Percentiles rank a stretch among this genome's conserved stretches.
These are phyloP conservation scores for Ophiognomonia clavigignenti-juglandacearum DNA, from an alignment of 2,329 filamentous ascomycete species.

Conservation along the genomic window DNA sequence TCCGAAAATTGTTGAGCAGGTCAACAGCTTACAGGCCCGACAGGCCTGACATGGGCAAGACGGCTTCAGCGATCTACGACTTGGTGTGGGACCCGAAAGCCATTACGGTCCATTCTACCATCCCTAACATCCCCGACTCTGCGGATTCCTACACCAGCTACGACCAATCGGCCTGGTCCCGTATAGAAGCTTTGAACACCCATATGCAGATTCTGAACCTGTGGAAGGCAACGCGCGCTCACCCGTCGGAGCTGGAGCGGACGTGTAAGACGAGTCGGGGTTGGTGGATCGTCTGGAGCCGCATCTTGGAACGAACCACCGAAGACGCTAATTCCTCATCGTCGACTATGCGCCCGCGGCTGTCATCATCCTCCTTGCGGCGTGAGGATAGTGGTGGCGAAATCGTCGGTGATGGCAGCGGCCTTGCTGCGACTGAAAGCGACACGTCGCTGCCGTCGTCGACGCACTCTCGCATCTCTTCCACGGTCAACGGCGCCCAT, in stretches of 20 bases:
- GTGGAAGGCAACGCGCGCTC: conserved; percentile 40
- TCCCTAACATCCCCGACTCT: conserved; percentile 60
- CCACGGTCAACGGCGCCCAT: conserved; percentile 1
- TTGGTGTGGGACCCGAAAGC: conserved; percentile 56
- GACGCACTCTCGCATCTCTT: conserved; percentile 4
- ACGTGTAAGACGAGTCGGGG: conserved; percentile 63
- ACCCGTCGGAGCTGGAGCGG: conserved; percentile 47
- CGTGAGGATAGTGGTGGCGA: background rate
- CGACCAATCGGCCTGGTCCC: conserved; percentile 43
- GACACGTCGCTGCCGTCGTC: conserved; percentile 6
- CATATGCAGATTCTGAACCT: conserved; percentile 60
- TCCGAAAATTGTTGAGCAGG: conserved; percentile 50
- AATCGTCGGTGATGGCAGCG: background rate
- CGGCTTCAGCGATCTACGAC: conserved; percentile 49
- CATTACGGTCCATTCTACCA: conserved; percentile 56
- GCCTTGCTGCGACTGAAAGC: conserved; percentile 13
- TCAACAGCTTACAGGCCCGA: conserved; percentile 55
- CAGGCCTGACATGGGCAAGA: conserved; percentile 35
- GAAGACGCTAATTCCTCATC: background rate
- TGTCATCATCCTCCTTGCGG: background rate
- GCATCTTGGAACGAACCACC: conserved; percentile 40
- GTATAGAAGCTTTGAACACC: conserved; percentile 59
- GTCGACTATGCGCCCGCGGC: conserved; percentile 7
- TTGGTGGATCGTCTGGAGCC: conserved; percentile 67
- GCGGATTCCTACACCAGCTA: conserved; percentile 16